Base-by-base conservation (phyloP, 2,329 filamentous ascomycete species). In the Epichloe brachyelytri region DNA sequence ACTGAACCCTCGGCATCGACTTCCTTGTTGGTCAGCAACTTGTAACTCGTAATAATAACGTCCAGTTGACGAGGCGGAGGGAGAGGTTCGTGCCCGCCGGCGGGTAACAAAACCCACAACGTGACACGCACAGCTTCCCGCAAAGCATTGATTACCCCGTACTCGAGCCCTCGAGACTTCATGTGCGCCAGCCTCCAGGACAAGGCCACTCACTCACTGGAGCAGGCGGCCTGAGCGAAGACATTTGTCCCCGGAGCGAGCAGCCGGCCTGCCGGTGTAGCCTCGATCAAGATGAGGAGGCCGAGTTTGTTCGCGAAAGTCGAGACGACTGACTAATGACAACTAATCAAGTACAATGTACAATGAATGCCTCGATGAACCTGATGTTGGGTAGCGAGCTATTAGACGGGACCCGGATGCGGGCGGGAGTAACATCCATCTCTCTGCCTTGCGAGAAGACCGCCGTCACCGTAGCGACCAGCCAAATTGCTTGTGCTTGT, bases 101-200 rank as follows among this genome's bases (percentile, higher is more conserved):
- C 19, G 26, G 19, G 19, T 20, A 37, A 33, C 19, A 36, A 30
- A 30, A 37, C 19, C 14, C 40, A 26, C 48, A 50, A 36, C 48
- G 40, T 50, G 48, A 50, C 48, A 45, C 48, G 48, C 48, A 50
- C 48, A 37, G 41, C 38, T 43, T 37, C 15, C 48, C 19, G 39
- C 39, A 49, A 26, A 38, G 22, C 39, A 41, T 15, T 8, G 20
- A 40, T n/a, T 15, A 48, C 20, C 39, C 39, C 39, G 39, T 40
- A 40, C 26, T 30, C 8, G 26, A 19, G 10, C n/a, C 4, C 4
- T 40, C 39, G 39, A n/a, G 39, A 40, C 39, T 4, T 17, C 11
- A 44, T 12, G 19, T 44, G 17, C 15, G 19, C 45, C 22, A 26
- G 22, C 22, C 22, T 26, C 22, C 6, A 15, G 17, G 11, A 30